A percentile compares a stretch with the other conserved stretches of the same genome.
Conservation (phyloP, 192 early-diverging fungal genomes). For the Ambispora gerdemannii region DNA sequence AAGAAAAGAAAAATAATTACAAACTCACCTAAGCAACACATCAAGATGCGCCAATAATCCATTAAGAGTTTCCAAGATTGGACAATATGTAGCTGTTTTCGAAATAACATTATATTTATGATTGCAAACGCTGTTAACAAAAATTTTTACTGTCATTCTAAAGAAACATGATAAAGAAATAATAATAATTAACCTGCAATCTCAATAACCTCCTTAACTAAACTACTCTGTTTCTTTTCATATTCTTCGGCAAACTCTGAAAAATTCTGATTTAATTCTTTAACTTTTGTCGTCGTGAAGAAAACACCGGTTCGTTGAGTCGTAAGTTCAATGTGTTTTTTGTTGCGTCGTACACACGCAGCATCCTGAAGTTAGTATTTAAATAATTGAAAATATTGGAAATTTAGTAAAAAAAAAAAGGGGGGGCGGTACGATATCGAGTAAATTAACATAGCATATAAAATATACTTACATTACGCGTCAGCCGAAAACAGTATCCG, state of each 20-base stretch:
- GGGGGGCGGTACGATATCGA: too few relatives aligned
- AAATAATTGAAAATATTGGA: not conserved
- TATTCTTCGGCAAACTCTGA: conserved; percentile 63
- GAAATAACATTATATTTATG: not conserved
- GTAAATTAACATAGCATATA: too few relatives aligned
- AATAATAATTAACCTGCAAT: conserved; percentile 57
- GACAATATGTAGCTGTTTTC: conserved; percentile 67
- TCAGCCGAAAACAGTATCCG: conserved; percentile 84
- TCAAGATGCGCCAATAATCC: conserved; percentile 78
- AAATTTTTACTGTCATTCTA: not conserved
- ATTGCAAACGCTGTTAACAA: not conserved
- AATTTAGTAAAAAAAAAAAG: too few relatives aligned
- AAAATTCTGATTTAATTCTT: conserved; percentile 59
- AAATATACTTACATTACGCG: conserved; percentile 50
- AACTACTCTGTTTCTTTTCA: conserved; percentile 58
- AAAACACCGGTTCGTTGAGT: conserved; percentile 86
- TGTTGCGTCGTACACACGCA: conserved; percentile 62
- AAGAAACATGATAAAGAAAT: not conserved
- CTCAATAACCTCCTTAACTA: conserved; percentile 88
- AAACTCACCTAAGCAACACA: conserved; percentile 72
- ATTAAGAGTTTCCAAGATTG: conserved; percentile 76
- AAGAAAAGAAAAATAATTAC: not conserved
- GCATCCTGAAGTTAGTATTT: conserved; percentile 62
- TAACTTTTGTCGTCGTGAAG: conserved; percentile 78
- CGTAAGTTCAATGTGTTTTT: conserved; percentile 77